Base-by-base conservation (phyloP, 345 rosid species). In the Pugionium cornutum region DNA sequence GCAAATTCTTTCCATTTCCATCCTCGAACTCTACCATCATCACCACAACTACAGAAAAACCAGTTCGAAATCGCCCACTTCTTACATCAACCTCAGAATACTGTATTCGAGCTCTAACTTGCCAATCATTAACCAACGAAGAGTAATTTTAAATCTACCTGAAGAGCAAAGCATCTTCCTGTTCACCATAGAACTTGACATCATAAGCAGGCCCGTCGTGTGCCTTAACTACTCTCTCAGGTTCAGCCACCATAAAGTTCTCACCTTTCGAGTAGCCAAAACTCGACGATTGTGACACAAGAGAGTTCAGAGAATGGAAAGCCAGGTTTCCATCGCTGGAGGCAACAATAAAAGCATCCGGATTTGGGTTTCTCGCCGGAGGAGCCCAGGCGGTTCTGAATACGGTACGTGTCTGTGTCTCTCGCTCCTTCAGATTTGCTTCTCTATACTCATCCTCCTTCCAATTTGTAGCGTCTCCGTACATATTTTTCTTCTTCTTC, bases 151-250 rank as follows among this genome's bases (percentile, higher is more conserved):
- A 53, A 67, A 37, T 35, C 25, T 56, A 94, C 99, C 99, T 94
- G 62, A 94, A 66, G 11, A 94, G 76, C 78, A 94, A 78, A 54
- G 82, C 76, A 76, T 86, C 85, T 51, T 85, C 91, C 27, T 76
- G 79, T 43, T 84, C 68, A 0, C 95, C 95, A 29, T 85, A 90
- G 67, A 94, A 94, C 78, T 90, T 86, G 44, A 94, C 80, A 81
- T 94, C 99, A 69, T 94, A 94, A 1, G 86, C 90, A 26, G 99
- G 95, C 29, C 97, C 99, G 18, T 88, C 88, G 58, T 90, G 99
- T 51, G 82, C 97, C 44, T 52, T 83, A 76, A 94, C 50, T 9
- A 85, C 75, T 11, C 83, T 80, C 63, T 76, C 66, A 11, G 99
- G 95, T 59, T 76, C 87, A 63, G 84, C 83, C 64, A 76, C 76